phyloP scores from a whole-genome alignment of 371 early-diverging fungal species.

The Rhizopus microsporus region DNA sequence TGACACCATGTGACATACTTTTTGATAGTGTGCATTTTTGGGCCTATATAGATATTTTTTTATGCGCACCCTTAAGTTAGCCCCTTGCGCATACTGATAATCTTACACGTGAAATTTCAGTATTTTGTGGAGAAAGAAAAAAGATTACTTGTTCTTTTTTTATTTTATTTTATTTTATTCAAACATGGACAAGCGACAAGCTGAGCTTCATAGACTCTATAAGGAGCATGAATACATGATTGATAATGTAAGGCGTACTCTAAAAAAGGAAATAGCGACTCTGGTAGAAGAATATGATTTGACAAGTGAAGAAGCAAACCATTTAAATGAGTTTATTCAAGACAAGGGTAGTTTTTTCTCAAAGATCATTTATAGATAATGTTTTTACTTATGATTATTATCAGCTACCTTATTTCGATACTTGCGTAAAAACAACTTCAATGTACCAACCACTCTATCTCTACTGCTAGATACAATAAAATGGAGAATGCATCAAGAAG shows the following conservation, averaged over 20 bases:
- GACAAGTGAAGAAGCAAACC: conserved; percentile 22
- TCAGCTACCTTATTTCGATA: conserved; percentile 47
- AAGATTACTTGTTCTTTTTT: conserved; percentile 3
- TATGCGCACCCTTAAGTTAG: too few relatives aligned
- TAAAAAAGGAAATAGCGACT: conserved; percentile 37
- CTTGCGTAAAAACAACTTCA: conserved; percentile 37
- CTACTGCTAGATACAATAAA: conserved; percentile 39
- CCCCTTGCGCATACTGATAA: too few relatives aligned
- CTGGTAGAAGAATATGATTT: conserved; percentile 40
- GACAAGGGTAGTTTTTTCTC: conserved; percentile 31
- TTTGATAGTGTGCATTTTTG: too few relatives aligned
- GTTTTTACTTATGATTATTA: not conserved
- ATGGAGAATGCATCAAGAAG: conserved; percentile 40
- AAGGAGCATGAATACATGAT: conserved; percentile 25
- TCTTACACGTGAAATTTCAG: conserved; percentile 1
- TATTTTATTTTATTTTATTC: conserved; percentile 1
- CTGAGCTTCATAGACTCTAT: conserved; percentile 27
- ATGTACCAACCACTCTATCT: conserved; percentile 37
- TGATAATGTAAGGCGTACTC: conserved; percentile 39
- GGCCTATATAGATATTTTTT: too few relatives aligned
- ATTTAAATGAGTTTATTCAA: conserved; percentile 37
- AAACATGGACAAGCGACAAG: conserved; percentile 16
- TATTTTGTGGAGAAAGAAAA: not conserved
- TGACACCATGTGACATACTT: too few relatives aligned
- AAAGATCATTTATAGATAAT: not conserved